phyloP scores from a whole-genome alignment of 1,139 yeast species.

The Nadsonia starkeyi-henricii region DNA sequence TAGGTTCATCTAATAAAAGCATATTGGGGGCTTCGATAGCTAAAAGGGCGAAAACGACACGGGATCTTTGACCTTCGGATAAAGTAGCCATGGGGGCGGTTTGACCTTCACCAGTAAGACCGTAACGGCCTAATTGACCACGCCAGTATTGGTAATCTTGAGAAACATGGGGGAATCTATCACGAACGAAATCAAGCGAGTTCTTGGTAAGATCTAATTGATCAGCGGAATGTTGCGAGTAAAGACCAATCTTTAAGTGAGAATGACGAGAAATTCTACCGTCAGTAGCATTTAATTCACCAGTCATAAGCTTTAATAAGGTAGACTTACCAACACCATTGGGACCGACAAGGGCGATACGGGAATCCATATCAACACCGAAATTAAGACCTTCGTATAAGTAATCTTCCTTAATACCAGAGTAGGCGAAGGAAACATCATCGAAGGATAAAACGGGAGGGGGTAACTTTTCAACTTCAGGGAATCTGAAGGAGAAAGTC shows the following conservation, averaged over 20 bases:
- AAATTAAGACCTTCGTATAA: conserved; percentile 82
- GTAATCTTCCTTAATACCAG: conserved; percentile 77
- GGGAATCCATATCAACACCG: conserved; percentile 99
- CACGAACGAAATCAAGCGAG: conserved; percentile 93
- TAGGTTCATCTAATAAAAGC: conserved; percentile 94
- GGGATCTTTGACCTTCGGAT: conserved; percentile 97
- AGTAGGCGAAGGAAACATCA: conserved; percentile 83
- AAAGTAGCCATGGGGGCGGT: conserved; percentile 97
- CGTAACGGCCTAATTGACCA: conserved; percentile 94
- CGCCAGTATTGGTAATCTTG: conserved; percentile 99
- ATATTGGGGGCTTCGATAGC: conserved; percentile 94
- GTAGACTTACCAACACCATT: conserved; percentile 99
- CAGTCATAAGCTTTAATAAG: conserved; percentile 89
- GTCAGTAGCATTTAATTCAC: conserved; percentile 67
- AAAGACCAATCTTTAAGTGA: conserved; percentile 94
- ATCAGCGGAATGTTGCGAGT: conserved; percentile 97
- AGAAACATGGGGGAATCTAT: conserved; percentile 73
- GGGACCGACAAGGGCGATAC: conserved; percentile 97
- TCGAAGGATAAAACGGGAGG: conserved; percentile 98
- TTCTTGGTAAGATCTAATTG: conserved; percentile 91
- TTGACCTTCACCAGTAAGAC: conserved; percentile 98
- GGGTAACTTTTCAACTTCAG: conserved; percentile 92
- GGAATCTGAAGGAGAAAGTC: conserved; percentile 87
- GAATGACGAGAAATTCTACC: conserved; percentile 97
- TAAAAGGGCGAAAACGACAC: conserved; percentile 92